Evolutionary conservation across 352 stramenopile genomes (phyloP), one percentile per base, ranked within the genome.

Genomic region (Phytophthora litchii): DNA sequence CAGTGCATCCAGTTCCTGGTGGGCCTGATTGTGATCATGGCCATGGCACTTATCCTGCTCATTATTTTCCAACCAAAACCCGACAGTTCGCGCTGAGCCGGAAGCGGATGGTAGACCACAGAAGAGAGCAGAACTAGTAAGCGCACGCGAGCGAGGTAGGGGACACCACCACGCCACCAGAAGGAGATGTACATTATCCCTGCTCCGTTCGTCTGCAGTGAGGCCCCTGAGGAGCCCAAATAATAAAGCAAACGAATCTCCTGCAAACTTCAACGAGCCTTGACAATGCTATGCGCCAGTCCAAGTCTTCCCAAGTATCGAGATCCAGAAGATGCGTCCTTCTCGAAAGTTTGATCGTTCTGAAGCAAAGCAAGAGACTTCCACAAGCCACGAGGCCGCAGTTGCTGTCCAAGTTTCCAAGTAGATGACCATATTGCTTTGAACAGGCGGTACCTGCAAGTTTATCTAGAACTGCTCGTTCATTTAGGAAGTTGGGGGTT

Each of bases 1-100:
- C 70, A 81, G 61, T 90, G 80, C 60, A 78, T 90, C 53, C 80
- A 88, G 62, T 86, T 89, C 50, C 67, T 90, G 12, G 76, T 90
- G 47, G 78, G 74, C 14, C 74, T 90, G n/a, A 83, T 90, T 48
- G 60, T 90, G 25, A 71, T 88, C 34, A 80, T 90, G 47, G 78
- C 78, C 20, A 70, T 83, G 44, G 74, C 71, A 55, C 72, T 90
- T 10, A 79, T 90, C 23, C 58, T 90, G 47, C 69, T 90, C 37
- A 86, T 90, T 59, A 83, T 90, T 40, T 80, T 90, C 66, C 67
- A 88, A 54, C 76, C 76, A 7, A 65, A 57, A 27, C 41, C 54
- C 16, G 32, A 66, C 21, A 56, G 25, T 23, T 54, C 37, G 23
- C 31, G 53, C 34, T 88, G 55, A 74, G 45, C 34, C n/a, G n/a